phyloP scores from a whole-genome alignment of 1,139 yeast species.

The Geotrichum australiense region DNA sequence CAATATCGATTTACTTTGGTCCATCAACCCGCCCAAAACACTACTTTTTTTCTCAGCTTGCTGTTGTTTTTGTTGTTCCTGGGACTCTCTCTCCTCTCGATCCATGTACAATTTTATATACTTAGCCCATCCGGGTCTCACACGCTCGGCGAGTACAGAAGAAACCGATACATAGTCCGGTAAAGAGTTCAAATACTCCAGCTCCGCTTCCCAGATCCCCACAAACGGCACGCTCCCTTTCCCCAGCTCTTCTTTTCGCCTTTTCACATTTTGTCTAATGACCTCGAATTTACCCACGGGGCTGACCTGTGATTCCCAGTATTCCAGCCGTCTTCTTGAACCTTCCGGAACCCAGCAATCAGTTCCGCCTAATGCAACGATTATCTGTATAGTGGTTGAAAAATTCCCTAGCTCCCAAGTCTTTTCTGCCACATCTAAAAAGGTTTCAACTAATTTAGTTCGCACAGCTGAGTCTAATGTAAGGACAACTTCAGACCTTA shows the following conservation, averaged over 20 bases:
- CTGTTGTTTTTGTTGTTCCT: not conserved
- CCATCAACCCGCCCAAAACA: not conserved
- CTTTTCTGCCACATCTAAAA: not conserved
- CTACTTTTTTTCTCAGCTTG: not conserved
- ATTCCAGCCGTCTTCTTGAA: not conserved
- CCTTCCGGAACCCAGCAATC: not conserved
- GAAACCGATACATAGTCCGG: not conserved
- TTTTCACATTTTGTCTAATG: not conserved
- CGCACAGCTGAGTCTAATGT: not conserved
- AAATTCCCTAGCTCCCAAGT: not conserved
- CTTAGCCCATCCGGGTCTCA: not conserved
- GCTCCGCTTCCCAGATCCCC: slow-evolving; percentile 1
- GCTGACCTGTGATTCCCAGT: not conserved
- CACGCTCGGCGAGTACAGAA: not conserved
- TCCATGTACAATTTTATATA: not conserved
- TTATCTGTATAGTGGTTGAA: not conserved
- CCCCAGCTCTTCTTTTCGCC: not conserved
- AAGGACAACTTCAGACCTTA: not conserved
- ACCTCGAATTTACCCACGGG: slow-evolving; percentile 1
- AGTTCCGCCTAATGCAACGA: slow-evolving; percentile 3
- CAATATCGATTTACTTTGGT: not conserved
- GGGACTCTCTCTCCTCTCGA: not conserved
- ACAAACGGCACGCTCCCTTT: slow-evolving; percentile 3
- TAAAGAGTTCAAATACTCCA: not conserved
- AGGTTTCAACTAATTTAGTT: not conserved